Evolutionary conservation across 108 stramenopile species (phyloP), one percentile per base, ranked within the genome.

Genomic region (Parmales sp.): DNA sequence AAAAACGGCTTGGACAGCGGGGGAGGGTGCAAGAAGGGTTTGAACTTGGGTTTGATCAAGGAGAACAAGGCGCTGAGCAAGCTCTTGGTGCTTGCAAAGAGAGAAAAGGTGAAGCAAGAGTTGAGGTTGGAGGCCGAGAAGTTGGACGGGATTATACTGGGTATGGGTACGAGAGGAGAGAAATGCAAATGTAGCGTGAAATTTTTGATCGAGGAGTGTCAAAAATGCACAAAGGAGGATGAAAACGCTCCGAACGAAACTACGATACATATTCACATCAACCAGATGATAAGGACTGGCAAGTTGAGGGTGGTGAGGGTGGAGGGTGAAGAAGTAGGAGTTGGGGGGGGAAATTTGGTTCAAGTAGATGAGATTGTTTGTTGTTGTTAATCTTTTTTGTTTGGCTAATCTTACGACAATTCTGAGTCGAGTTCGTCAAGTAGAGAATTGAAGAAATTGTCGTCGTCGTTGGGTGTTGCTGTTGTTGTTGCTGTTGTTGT

Each of bases 71-170:
- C 72, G 0, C 65, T 88, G 69, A 63, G 75, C 23, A 84, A 84
- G 68, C 50, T 86, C 41, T 69, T 88, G 18, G 82, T 88, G 1
- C 41, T 85, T 48, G 88, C 88, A 16, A 88, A 88, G 71, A 72
- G 88, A 46, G 37, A 41, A 18, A 39, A 69, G 37, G 49, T 75
- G 39, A 75, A 78, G 45, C 13, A 75, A 18, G 77, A 77, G 36
- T 75, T 73, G 37, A n/a, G 25, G 19, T 8, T 49, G 43, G 41
- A 51, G 1, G 73, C 67, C 43, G 54, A 50, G 1, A 6, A 38
- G 41, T 41, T 80, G 26, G 36, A 34, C 0, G 22, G 46, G 3
- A 65, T 68, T 22, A 51, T 80, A 16, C 43, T 0, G 36, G 23
- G 2, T 1, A 2, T n/a, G 2, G 18, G 9, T 68, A 38, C 26